Base-by-base conservation (phyloP, 2,329 filamentous ascomycete species). In the Emmonsiellopsis sp. region DNA sequence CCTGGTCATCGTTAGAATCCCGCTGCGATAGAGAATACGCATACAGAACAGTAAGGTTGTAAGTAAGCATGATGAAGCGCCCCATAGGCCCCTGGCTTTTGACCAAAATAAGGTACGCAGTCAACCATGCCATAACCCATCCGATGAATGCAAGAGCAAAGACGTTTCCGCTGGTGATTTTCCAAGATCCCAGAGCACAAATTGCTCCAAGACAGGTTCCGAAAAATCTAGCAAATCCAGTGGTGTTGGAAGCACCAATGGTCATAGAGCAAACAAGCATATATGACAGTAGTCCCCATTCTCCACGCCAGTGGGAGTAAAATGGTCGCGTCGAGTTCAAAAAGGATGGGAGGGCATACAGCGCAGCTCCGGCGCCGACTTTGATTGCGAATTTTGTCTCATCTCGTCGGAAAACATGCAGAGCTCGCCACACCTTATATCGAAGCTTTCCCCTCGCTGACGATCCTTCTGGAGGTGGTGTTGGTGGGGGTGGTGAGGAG, bases 231-330 rank as follows among this genome's bases (percentile, higher is more conserved):
- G 91, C 84, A 64, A 84, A 83, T 3, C 90, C 91, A 0, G 92
- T 96, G 1, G 92, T 95, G 68, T 97, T 98, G 26, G 90, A 89
- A 7, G 93, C 90, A 31, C 93, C 93, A 20, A 96, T 92, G 0
- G 92, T 98, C 90, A 96, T 97, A 38, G 88, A 90, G 66, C 91
- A 95, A 26, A 98, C 93, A 65, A 97, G 84, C 92, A 97, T 97
- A 74, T 95, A 97, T 0, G 90, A 95, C 53, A 98, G 70, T 2
- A 98, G 77, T 20, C 93, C 93, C 93, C 93, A 98, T 76, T 98
- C 93, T 32, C 92, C 92, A 67, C 92, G 80, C 89, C 91, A 97
- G 63, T 86, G 85, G 51, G 83, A 79, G 67, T 96, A 98, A 16
- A 86, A 79, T 0, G 87, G 87, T 51, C 90, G 78, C 2, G 90